Conservation (phyloP, 495 filamentous ascomycete species). For the Neurospora sp. region DNA sequence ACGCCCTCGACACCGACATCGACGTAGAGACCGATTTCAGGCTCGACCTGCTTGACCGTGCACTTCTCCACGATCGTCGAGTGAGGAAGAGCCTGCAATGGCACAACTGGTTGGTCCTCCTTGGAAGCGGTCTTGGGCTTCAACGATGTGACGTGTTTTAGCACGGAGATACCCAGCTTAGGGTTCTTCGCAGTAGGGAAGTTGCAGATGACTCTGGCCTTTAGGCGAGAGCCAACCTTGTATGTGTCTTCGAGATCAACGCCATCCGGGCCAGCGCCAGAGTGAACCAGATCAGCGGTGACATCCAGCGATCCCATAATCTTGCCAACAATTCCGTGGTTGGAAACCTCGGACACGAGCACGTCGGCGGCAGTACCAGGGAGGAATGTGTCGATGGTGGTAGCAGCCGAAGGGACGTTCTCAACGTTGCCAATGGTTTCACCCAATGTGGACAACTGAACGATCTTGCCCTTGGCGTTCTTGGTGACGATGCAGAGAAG, state of each 20-base stretch:
- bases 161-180: slow-evolving; percentile 76
- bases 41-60: slow-evolving; percentile 66
- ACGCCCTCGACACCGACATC: slow-evolving; percentile 65
- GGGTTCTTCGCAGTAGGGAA: slow-evolving; percentile 67
- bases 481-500: slow-evolving; percentile 73
- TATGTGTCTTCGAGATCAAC: slow-evolving; percentile 62
- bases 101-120: slow-evolving; percentile 23
- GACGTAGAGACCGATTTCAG: slow-evolving; percentile 68
- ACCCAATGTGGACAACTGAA: slow-evolving; percentile 72
- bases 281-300: slow-evolving; percentile 83
- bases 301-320: slow-evolving; percentile 86
- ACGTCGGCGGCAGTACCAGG: slow-evolving; percentile 85
- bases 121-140: slow-evolving; percentile 33
- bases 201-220: slow-evolving; percentile 75
- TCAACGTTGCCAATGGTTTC: slow-evolving; percentile 61
- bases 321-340: slow-evolving; percentile 56
- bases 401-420: slow-evolving; percentile 60
- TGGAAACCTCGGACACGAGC: slow-evolving; percentile 63
- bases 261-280: slow-evolving; percentile 53
- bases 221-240: slow-evolving; percentile 72
- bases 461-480: slow-evolving; percentile 64
- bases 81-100: slow-evolving; percentile 50
- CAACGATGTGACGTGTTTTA: slow-evolving; percentile 71
- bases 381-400: slow-evolving; percentile 79
- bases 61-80: slow-evolving; percentile 68